These are phyloP conservation scores for Penicillium egyptiacum DNA, from an alignment of 495 filamentous ascomycete genomes.

Conservation along the genomic window DNA sequence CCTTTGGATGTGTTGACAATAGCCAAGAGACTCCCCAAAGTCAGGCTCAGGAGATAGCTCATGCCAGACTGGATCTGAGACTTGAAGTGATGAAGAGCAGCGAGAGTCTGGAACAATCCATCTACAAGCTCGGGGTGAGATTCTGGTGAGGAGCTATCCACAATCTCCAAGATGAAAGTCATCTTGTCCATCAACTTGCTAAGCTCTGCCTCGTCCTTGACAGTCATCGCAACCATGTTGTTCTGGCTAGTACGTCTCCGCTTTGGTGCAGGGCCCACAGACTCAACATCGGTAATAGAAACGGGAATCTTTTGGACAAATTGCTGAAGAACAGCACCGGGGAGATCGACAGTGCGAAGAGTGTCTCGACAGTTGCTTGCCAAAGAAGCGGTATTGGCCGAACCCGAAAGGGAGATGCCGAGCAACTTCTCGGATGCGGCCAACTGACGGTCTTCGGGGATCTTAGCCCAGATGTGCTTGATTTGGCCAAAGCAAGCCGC, in stretches of 20 bases:
- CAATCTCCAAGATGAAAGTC: conserved; percentile 83
- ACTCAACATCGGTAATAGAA: conserved; percentile 58
- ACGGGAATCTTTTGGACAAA: conserved; percentile 70
- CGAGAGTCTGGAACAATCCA: conserved; percentile 75
- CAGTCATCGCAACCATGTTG: conserved; percentile 49
- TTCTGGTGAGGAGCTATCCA: conserved; percentile 73
- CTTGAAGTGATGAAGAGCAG: conserved; percentile 80
- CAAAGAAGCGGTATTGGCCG: conserved; percentile 28
- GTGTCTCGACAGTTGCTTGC: conserved; percentile 62
- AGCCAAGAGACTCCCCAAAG: conserved; percentile 70
- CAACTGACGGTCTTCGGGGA: conserved; percentile 63
- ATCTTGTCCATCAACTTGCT: conserved; percentile 65
- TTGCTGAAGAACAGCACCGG: conserved; percentile 65
- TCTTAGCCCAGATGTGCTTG: conserved; percentile 64
- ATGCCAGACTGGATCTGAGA: conserved; percentile 70
- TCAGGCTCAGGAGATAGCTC: conserved; percentile 79
- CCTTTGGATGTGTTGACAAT: conserved; percentile 74
- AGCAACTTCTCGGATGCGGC: conserved; percentile 61
- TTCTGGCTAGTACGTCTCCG: conserved; percentile 71
- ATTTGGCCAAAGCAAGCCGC: conserved; percentile 64
- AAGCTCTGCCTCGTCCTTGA: conserved; percentile 54
- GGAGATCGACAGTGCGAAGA: conserved; percentile 64
- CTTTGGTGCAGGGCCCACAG: conserved; percentile 67
- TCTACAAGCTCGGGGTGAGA: conserved; percentile 70
- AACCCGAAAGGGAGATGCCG: conserved; percentile 45